phyloP scores from a whole-genome alignment of 805 yeast species.

The Wickerhamia fluorescens region DNA sequence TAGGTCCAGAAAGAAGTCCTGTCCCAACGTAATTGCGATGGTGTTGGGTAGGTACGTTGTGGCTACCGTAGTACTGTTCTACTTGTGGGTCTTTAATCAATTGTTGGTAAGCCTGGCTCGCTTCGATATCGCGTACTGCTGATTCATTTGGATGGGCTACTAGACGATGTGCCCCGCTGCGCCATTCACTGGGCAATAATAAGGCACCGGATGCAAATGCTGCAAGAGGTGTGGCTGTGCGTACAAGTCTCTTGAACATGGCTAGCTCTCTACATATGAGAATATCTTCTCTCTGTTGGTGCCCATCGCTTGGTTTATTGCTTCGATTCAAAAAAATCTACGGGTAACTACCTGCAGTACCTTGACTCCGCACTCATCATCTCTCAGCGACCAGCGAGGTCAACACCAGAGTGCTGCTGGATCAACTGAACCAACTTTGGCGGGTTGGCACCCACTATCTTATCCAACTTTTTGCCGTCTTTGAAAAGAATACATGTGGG shows the following conservation, averaged over 20 bases:
- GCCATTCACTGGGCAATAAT: slow-evolving; percentile 19
- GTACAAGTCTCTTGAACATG: slow-evolving; percentile 24
- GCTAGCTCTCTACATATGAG: no score
- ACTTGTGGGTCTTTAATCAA: slow-evolving; percentile 10
- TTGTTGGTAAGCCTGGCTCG: slow-evolving; percentile 12
- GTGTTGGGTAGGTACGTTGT: slow-evolving; percentile 12
- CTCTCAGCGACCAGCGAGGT: no score
- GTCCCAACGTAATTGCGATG: slow-evolving; percentile 49
- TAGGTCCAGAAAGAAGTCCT: slow-evolving; percentile 64
- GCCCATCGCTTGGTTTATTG: no score
- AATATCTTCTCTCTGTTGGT: no score
- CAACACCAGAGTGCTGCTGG: slow-evolving; percentile 20
- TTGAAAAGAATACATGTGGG: slow-evolving; percentile 65
- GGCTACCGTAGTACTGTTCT: slow-evolving; percentile 8
- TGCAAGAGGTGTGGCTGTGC: slow-evolving; percentile 20
- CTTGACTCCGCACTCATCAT: no score
- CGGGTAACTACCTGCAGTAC: no score
- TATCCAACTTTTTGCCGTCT: slow-evolving; percentile 50
- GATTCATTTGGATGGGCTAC: slow-evolving; percentile 14
- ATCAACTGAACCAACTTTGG: slow-evolving; percentile 23
- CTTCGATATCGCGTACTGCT: slow-evolving; percentile 13
- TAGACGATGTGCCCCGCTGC: slow-evolving; percentile 13
- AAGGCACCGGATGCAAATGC: slow-evolving; percentile 26
- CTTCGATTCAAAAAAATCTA: no score
- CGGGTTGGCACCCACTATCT: slow-evolving; percentile 61